A percentile compares a stretch with the other conserved stretches of the same genome.
These are phyloP conservation scores for Claviceps paspali DNA, from an alignment of 2,329 filamentous ascomycete species.

Conservation along the genomic window DNA sequence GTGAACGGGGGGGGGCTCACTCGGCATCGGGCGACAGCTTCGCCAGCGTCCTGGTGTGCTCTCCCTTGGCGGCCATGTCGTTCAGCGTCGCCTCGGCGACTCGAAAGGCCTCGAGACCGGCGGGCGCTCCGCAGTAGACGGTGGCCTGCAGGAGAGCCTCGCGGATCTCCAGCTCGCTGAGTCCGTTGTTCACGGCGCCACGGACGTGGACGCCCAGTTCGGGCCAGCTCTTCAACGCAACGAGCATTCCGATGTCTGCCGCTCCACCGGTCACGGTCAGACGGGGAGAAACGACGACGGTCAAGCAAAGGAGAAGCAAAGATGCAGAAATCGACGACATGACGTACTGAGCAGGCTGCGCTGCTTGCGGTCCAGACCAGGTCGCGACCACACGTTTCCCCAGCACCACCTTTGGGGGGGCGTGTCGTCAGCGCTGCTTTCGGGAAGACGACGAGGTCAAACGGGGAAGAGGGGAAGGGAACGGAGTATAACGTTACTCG, in stretches of 20 bases:
- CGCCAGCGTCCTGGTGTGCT: conserved; percentile 4
- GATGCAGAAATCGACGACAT: no score
- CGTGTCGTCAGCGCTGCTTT: no score
- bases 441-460: no score
- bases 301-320: no score
- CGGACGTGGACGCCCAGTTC: conserved; percentile 46
- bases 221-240: conserved; percentile 39
- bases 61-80: conserved; percentile 13
- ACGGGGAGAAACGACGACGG: no score
- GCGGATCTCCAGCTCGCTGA: conserved; percentile 36
- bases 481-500: conserved; percentile 17
- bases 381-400: conserved; percentile 46
- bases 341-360: conserved; percentile 27
- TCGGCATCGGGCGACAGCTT: background rate
- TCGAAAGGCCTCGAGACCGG: conserved; percentile 22
- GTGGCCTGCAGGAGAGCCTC: conserved; percentile 35
- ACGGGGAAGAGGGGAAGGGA: background rate
- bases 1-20: no score
- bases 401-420: conserved; percentile 26
- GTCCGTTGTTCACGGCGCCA: conserved; percentile 45
- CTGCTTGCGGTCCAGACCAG: conserved; percentile 43
- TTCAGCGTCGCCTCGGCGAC: conserved; percentile 13
- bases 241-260: conserved; percentile 39
- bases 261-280: no score
- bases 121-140: conserved; percentile 25